These are phyloP conservation scores for Boletales sp. DNA, from an alignment of 768 basidiomycete genomes.

Conservation along the genomic window DNA sequence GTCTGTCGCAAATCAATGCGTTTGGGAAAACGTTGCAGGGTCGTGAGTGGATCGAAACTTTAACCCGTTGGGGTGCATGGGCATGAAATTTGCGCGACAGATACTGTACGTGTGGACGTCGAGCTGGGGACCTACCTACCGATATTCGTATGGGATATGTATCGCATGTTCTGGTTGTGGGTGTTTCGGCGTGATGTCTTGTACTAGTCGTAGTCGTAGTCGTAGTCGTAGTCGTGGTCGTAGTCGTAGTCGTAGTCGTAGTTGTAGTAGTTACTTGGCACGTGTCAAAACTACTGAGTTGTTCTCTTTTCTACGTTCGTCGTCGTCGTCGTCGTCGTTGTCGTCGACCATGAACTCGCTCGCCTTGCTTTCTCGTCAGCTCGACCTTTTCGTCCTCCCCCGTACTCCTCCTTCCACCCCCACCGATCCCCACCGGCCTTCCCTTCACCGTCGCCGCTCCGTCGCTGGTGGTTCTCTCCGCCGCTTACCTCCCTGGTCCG, in stretches of 20 bases:
- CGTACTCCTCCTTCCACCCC: slow-evolving; percentile 59
- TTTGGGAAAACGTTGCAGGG: slow-evolving; percentile 80
- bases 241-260: background rate
- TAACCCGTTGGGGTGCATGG: too few relatives aligned
- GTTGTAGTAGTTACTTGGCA: too few relatives aligned
- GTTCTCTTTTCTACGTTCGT: too few relatives aligned
- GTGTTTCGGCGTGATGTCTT: too few relatives aligned
- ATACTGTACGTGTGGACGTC: slow-evolving; percentile 62
- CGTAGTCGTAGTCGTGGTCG: too few relatives aligned
- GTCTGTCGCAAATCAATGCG: slow-evolving; percentile 78
- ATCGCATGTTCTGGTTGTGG: slow-evolving; percentile 47
- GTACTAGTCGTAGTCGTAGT: too few relatives aligned
- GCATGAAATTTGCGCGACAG: slow-evolving; percentile 23
- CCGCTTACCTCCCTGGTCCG: slow-evolving; percentile 21
- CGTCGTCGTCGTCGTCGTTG: background rate
- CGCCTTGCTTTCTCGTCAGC: slow-evolving; percentile 74
- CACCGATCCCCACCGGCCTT: slow-evolving; percentile 26
- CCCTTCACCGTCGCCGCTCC: slow-evolving; percentile 24
- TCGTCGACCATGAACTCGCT: slow-evolving; percentile 70
- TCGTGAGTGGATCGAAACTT: slow-evolving; percentile 47
- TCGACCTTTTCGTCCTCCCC: slow-evolving; percentile 68
- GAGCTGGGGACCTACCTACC: slow-evolving; percentile 68
- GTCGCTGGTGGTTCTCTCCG: slow-evolving; percentile 33
- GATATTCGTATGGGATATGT: slow-evolving; percentile 69
- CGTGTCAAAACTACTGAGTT: too few relatives aligned